Base-by-base conservation (phyloP, 768 basidiomycete species). In the Agrocybe chaxingu region DNA sequence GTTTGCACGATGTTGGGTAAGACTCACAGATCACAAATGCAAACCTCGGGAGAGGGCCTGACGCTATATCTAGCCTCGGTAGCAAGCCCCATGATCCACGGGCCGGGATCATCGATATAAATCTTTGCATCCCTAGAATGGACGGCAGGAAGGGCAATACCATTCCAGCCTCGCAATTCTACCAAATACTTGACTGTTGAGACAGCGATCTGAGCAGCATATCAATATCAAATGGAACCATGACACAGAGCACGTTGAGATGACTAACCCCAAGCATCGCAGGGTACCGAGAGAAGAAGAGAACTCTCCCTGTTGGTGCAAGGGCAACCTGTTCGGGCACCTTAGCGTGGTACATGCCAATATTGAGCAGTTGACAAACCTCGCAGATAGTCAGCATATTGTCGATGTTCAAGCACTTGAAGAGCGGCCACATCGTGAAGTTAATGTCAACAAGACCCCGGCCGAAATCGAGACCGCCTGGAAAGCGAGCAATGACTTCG, bases 381-480 rank as follows among this genome's bases (percentile, higher is more conserved):
- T 98, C 95, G 62, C 92, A 92, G 50, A 92, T 86, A 6, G 91
- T 93, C 53, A 98, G 71, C 54, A 98, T 89, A 58, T 96, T 94
- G 64, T 97, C 95, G 48, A 96, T 82, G 59, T 92, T 93, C 52
- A 98, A 68, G 52, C 87, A 88, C 65, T 93, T 89, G 77, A 98
- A 97, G 44, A 98, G 64, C 1, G 95, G 95, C 92, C 93, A 98
- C 82, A 97, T 90, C 35, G 92, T 93, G 63, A 95, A 94, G 68
- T 96, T 95, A 62, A 93, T 90, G 57, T 95, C 92, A 32, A 95
- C 89, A 42, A 96, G 74, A 0, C 93, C 93, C 38, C 85, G 80
- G 24, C 93, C 92, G 61, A 96, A 94, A 67, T 96, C 93, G 40
- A 96, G 79, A 13, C 91, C 90, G n/a, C 93, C 93, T 24, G 91